Evolutionary conservation across 177 flowering plant genomes (phyloP), one percentile per base, ranked within the genome.

Genomic region (Vitis hybrid): DNA sequence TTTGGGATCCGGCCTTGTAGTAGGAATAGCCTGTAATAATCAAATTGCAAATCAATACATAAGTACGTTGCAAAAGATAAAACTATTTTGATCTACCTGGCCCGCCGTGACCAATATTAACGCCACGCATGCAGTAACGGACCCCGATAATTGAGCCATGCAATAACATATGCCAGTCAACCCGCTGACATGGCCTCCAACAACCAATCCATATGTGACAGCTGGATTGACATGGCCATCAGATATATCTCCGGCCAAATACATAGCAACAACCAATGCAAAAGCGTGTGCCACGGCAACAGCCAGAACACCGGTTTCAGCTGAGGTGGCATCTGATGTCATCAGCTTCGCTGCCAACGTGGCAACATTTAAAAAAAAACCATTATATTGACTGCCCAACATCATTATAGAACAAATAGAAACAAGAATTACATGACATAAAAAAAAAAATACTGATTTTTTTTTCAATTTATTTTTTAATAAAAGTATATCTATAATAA

Each of bases 141-240:
- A 49, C 0, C 60, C 75, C 15, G 61, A 52, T 7, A 72, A 50
- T 50, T 72, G 75, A 12, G 75, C 70, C 4, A 7, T 35, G 13
- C 62, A 51, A 54, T 66, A 72, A 35, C 52, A 72, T 12, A 72
- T 57, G 16, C 65, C 70, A 12, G 60, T 60, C 5, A 54, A 16
- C 2, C 60, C 2, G 61, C 60, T 56, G 66, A 72, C 30, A 12
- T 67, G 70, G 19, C 75, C 60, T 30, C 70, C 61, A 8, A 72
- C 21, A 9, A 55, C 66, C 40, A 72, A 40, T 24, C 75, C 75
- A 54, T 60, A 59, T 10, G 70, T 66, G 58, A 67, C 66, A 16
- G 70, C 75, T n/a, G 70, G 70, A 13, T 72, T 66, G 2, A 66
- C 69, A 27, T 67, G 70, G 62, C 70, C 70, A 35, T 35, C 46